These are phyloP conservation scores for Alternaria gansuensis DNA, from an alignment of 2,329 filamentous ascomycete species.

Conservation along the genomic window DNA sequence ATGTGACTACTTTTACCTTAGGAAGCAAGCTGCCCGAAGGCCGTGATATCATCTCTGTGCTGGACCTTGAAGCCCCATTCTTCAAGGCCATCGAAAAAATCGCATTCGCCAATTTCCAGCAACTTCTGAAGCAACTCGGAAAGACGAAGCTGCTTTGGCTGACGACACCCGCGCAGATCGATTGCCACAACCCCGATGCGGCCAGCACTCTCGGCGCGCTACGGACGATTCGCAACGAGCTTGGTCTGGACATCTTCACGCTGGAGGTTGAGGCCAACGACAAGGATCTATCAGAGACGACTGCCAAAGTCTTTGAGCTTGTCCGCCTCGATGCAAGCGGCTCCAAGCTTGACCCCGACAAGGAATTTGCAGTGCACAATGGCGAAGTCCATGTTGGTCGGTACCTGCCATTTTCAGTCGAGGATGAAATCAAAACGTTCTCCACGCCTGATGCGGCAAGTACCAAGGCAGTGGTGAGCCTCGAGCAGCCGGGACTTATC, in stretches of 20 bases:
- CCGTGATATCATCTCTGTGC: neutral
- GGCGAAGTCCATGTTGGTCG: neutral
- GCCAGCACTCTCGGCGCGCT: slow-evolving; percentile 36
- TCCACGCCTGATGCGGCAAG: too few species aligned
- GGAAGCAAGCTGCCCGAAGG: neutral
- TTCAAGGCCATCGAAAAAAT: neutral
- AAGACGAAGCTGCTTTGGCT: slow-evolving; percentile 36
- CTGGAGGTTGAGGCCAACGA: neutral
- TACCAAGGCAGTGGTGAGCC: too few species aligned
- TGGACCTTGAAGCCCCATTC: neutral
- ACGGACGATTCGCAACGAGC: slow-evolving; percentile 38
- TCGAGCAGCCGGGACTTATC: too few species aligned
- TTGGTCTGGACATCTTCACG: neutral
- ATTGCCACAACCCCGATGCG: slow-evolving; percentile 34
- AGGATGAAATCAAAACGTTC: neutral
- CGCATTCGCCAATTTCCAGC: neutral
- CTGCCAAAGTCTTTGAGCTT: neutral
- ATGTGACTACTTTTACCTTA: too few species aligned
- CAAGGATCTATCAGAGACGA: neutral
- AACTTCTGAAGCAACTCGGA: neutral
- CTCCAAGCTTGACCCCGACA: neutral
- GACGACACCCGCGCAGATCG: slow-evolving; percentile 29
- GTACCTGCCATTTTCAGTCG: neutral
- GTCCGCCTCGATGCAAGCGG: neutral
- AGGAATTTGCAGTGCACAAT: neutral